Conservation (phyloP, 352 stramenopile species). For the Globisporangium barbulae region DNA sequence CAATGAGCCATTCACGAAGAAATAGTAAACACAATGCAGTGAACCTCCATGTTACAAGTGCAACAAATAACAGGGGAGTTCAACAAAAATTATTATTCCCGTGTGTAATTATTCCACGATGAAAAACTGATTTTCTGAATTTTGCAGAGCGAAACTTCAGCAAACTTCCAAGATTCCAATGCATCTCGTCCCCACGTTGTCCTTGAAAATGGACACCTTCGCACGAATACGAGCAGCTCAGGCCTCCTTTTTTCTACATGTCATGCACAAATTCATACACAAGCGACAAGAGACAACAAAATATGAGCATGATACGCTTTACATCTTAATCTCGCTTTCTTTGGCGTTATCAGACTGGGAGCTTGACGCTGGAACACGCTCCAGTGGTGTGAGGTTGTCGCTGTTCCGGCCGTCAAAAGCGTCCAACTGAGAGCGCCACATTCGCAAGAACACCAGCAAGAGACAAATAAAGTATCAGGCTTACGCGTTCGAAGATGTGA, state of each 20-base stretch:
- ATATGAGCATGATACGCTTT: conserved; percentile 1
- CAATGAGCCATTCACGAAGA: conserved; percentile 89
- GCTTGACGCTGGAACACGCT: conserved; percentile 9
- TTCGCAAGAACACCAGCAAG: neutral
- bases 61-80: neutral
- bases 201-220: conserved; percentile 3
- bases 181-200: neutral
- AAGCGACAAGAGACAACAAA: conserved; percentile 7
- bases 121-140: no score
- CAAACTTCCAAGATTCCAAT: neutral
- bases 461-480: conserved; percentile 17
- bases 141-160: no score
- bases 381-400: conserved; percentile 6
- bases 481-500: conserved; percentile 57
- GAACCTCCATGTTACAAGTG: neutral
- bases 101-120: no score
- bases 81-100: neutral
- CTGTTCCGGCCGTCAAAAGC: conserved; percentile 8
- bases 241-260: conserved; percentile 18
- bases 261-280: conserved; percentile 1
- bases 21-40: conserved; percentile 21
- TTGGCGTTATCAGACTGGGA: neutral
- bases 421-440: conserved; percentile 12
- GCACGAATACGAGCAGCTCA: neutral
- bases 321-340: conserved; percentile 3